Conservation (phyloP, 1,284 basidiomycete species). For the Clitocybe nebularis region DNA sequence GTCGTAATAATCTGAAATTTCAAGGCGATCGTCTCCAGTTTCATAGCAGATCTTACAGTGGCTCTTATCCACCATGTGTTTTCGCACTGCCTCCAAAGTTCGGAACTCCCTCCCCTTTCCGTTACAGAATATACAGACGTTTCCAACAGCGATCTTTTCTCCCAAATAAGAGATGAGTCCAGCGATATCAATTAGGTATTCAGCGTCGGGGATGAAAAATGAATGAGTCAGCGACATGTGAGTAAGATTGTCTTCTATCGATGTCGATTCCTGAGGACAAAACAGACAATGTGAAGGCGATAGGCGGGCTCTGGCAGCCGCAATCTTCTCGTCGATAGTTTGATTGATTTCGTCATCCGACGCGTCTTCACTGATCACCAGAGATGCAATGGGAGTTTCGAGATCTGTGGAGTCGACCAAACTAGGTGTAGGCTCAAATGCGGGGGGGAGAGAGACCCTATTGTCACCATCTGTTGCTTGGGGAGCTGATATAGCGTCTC, state of each 20-base stretch:
- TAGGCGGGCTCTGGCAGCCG: conserved; percentile 66
- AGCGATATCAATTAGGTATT: conserved; percentile 81
- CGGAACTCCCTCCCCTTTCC: conserved; percentile 75
- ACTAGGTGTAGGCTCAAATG: too few species aligned
- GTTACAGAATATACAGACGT: conserved; percentile 92
- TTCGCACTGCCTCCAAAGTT: conserved; percentile 80
- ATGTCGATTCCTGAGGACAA: conserved; percentile 56
- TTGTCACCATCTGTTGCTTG: too few species aligned
- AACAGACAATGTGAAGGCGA: conserved; percentile 80
- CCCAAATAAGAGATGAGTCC: conserved; percentile 88
- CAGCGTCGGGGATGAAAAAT: conserved; percentile 95
- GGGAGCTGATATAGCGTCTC: too few species aligned
- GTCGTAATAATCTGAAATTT: conserved; percentile 93
- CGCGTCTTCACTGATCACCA: conserved; percentile 33
- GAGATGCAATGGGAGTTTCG: conserved; percentile 5
- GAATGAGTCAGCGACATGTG: conserved; percentile 91
- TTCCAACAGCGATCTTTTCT: conserved; percentile 91
- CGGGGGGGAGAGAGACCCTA: too few species aligned
- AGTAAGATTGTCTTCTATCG: conserved; percentile 66
- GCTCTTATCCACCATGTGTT: conserved; percentile 91
- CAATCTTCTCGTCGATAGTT: conserved; percentile 74
- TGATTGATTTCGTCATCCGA: conserved; percentile 50
- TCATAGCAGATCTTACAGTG: conserved; percentile 98
- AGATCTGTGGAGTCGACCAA: conserved; percentile 4
- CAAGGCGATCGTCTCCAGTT: conserved; percentile 74